phyloP scores from a whole-genome alignment of 345 rosid genomes.

The Abelmoschus esculentus region DNA sequence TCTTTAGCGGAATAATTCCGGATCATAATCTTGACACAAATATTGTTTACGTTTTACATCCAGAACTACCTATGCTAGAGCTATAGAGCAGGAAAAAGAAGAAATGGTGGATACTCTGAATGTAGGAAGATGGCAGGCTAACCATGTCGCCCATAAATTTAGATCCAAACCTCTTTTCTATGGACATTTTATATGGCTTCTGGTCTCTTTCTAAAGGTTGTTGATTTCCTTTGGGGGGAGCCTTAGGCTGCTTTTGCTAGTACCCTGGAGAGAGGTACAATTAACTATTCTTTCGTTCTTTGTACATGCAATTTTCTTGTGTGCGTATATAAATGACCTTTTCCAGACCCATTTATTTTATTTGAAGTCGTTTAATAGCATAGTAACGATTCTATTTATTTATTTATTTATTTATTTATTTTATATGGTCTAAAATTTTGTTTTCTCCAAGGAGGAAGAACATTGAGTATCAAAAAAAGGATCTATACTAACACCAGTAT shows the following conservation, averaged over 20 bases:
- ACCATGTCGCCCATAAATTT: not conserved
- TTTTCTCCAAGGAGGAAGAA: too few relatives aligned
- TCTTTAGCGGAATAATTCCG: not conserved
- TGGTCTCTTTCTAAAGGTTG: not conserved
- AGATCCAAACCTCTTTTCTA: not conserved
- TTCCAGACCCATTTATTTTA: not conserved
- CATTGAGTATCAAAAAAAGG: too few relatives aligned
- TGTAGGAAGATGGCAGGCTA: not conserved
- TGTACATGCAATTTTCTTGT: not conserved
- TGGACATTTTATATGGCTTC: not conserved
- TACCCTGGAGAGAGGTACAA: not conserved
- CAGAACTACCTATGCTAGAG: slow-evolving; percentile 32
- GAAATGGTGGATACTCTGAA: slow-evolving; percentile 38
- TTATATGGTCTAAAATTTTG: too few relatives aligned
- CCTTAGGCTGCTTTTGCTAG: not conserved
- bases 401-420: not conserved
- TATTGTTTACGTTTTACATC: not conserved
- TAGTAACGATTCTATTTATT: not conserved
- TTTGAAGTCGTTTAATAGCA: not conserved
- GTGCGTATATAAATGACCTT: not conserved
- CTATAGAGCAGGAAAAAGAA: slow-evolving; percentile 35
- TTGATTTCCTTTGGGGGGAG: not conserved
- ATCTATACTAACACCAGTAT: not conserved
- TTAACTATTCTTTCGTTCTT: not conserved
- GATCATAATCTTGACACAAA: not conserved